Evolutionary conservation across 352 stramenopile species (phyloP), one percentile per base, ranked within the genome.

Genomic region (Plasmopara viticola): DNA sequence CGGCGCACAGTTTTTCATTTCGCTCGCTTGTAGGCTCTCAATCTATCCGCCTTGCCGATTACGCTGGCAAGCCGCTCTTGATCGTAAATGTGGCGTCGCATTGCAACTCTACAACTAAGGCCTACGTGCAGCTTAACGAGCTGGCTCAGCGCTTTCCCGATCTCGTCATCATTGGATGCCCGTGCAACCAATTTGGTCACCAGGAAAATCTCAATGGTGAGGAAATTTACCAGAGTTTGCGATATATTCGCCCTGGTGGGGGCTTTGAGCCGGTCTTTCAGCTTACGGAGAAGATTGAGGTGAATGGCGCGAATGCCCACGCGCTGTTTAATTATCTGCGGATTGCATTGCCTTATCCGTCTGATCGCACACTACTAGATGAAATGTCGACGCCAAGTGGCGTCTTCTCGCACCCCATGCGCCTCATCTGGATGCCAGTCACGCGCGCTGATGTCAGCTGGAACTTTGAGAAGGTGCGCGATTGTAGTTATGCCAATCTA

Each of bases 401-500:
- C 50, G 77, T 88, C 35, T 90, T 88, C 60, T 86, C 74, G 35
- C 77, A 88, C 60, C 79, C 77, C 10, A 90, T 90, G 79, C 79
- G 77, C 13, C 74, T 90, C 56, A 87, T 88, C 43, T 90, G 79
- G 79, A 90, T 90, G 79, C 79, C 79, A 17, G 74, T 90, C 35
- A 88, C 79, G 38, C 77, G 79, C 30, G 72, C 77, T 59, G 79
- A 90, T 41, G 66, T 90, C 13, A 87, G 74, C 58, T 90, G 79
- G 79, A 90, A 88, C 59, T 90, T 90, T 66, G 79, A 90, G 58
- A 88, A 90, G 74, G 76, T 87, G 42, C 30, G 51, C 17, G 20
- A 28, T 2, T 42, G 40, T 18, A 20, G 1, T 25, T 45, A 28
- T 20, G 12, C 40, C 0, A n/a, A 35, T 9, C 14, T 1, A 37